phyloP scores from a whole-genome alignment of 768 basidiomycete species.

The Pleurotus eryngii region DNA sequence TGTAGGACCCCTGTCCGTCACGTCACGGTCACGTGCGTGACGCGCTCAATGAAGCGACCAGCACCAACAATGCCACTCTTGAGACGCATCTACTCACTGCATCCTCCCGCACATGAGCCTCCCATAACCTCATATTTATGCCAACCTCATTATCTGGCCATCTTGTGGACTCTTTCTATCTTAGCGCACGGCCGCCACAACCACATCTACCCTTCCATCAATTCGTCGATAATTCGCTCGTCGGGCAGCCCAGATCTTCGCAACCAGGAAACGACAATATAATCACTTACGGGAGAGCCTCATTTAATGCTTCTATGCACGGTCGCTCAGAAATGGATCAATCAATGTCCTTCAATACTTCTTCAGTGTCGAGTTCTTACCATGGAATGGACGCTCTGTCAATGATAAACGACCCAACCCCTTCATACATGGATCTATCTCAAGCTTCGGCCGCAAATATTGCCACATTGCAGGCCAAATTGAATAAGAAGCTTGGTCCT shows the following conservation, averaged over 20 bases:
- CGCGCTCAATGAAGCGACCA: neutral
- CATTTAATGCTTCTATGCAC: conserved; percentile 61
- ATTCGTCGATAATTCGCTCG: conserved; percentile 4
- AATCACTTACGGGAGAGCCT: conserved; percentile 51
- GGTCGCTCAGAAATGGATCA: conserved; percentile 19
- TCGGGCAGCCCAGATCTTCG: conserved; percentile 13
- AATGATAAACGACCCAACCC: conserved; percentile 8
- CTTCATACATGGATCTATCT: conserved; percentile 40
- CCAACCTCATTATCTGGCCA: conserved; percentile 60
- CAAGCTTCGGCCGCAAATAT: conserved; percentile 66
- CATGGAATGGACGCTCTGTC: conserved; percentile 11
- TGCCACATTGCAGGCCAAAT: conserved; percentile 71
- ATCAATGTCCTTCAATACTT: conserved; percentile 22
- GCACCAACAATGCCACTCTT: neutral
- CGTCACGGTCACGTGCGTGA: neutral
- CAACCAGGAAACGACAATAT: conserved; percentile 24
- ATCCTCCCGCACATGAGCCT: no score
- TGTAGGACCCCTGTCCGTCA: neutral
- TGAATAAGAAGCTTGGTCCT: conserved; percentile 88
- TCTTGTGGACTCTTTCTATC: conserved; percentile 45
- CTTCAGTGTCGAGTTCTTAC: conserved; percentile 27
- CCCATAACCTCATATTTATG: conserved; percentile 31
- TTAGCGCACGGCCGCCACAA: conserved; percentile 5
- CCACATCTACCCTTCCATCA: conserved; percentile 2
- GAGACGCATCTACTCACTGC: neutral